Evolutionary conservation across 2,329 filamentous ascomycete species (phyloP), one percentile per base, ranked within the genome.

Genomic region (Blumeriella jaapii): DNA sequence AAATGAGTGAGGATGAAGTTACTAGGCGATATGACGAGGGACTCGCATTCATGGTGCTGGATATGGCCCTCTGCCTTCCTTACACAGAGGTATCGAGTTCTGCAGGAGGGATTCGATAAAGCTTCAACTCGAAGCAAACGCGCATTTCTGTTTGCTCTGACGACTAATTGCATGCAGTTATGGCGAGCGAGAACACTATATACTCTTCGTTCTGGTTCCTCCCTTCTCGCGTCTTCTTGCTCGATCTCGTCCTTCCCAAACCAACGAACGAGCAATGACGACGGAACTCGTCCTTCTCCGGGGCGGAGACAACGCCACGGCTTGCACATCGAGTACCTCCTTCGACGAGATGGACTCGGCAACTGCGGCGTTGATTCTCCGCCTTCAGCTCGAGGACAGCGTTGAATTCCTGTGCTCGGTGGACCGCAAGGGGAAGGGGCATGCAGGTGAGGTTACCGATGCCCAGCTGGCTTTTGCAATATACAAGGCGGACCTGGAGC

Each of bases 321-420:
- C 10, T 3, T 24, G 10, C 13, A 24, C 26, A 16, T 25, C 38
- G 33, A 19, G 29, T n/a, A 5, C 11, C 13, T n/a, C n/a, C n/a
- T 29, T 40, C 25, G 17, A 34, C 15, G 12, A 31, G 22, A 33
- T 47, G 5, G 49, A 52, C 14, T 39, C 47, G 7, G 41, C 36
- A 6, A 45, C 44, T 4, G 41, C 37, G 5, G 38, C 38, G 1
- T 16, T 49, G 4, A 45, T 52, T 6, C 28, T 52, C 13, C 39
- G 49, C n/a, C 36, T 53, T 14, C 47, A 54, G 19, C 30, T 51
- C 11, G 17, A 47, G 25, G 50, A 54, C 25, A 32, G 34, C 10
- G 13, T 33, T 11, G 15, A 36, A 4, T 22, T 45, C 7, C 29
- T 20, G 23, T 48, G 3, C 41, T 47, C 23, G 33, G 25, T 7